Conservation (phyloP, 345 rosid species). For the Rubroshorea leprosula region DNA sequence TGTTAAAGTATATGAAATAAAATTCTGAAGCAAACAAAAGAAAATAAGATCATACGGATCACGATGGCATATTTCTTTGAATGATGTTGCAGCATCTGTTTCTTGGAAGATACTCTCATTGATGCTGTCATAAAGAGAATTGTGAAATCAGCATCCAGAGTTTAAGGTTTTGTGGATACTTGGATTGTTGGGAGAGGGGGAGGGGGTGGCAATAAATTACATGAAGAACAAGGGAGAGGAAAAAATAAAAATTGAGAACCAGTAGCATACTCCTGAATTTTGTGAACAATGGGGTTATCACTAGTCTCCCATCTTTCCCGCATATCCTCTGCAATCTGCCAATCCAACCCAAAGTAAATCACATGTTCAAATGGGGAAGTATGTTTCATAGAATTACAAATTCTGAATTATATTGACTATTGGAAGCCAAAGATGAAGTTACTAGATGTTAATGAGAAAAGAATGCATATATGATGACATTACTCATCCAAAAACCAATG, state of each 20-base stretch:
- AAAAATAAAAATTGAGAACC: constrained; percentile 2
- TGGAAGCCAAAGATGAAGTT: too few relatives aligned
- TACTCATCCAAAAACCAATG: not conserved
- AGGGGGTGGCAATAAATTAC: constrained; percentile 1
- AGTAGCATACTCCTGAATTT: constrained; percentile 83
- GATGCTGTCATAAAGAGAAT: constrained; percentile 48
- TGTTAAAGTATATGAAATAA: not conserved
- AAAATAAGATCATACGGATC: constrained; percentile 66
- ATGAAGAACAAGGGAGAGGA: not conserved
- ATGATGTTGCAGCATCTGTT: constrained; percentile 83
- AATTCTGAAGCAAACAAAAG: constrained; percentile 4
- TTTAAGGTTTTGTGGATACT: not conserved
- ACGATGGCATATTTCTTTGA: constrained; percentile 74
- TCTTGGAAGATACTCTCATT: constrained; percentile 75
- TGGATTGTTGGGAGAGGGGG: not conserved
- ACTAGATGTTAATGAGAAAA: too few relatives aligned
- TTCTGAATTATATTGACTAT: too few relatives aligned
- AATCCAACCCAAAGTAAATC: constrained; percentile 18
- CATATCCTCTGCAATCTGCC: constrained; percentile 89
- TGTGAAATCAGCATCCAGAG: constrained; percentile 3
- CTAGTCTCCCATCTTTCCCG: constrained; percentile 98
- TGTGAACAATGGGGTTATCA: constrained; percentile 87
- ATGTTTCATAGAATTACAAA: not conserved
- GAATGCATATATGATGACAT: too few relatives aligned
- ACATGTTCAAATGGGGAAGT: not conserved